A percentile compares a stretch with the other conserved stretches of the same genome.
Evolutionary conservation across 352 stramenopile species (phyloP).

Genomic region (Globisporangium paddicum): DNA sequence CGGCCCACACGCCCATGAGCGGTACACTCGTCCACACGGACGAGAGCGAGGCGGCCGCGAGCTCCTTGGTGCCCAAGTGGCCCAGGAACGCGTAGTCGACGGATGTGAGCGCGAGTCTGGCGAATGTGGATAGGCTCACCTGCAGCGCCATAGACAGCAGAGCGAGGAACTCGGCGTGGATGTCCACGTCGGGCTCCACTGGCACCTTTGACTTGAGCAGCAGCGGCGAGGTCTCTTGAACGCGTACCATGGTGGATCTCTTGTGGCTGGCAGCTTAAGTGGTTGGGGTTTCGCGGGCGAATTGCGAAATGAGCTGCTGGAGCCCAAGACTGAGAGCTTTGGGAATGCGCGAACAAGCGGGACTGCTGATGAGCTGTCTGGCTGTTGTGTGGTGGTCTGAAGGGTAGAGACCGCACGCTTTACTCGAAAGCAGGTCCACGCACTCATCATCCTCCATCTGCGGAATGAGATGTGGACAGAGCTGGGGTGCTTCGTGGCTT

Average conservation of each 20-base stretch:
- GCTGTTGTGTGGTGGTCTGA: too few relatives aligned
- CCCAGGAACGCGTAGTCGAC: conserved; percentile 77
- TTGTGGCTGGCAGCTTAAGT: too few relatives aligned
- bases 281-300: not conserved
- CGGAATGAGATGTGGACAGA: too few relatives aligned
- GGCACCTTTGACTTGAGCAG: conserved; percentile 1
- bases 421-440: too few relatives aligned
- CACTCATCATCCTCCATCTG: too few relatives aligned
- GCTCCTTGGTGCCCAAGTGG: conserved; percentile 57
- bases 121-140: conserved; percentile 72
- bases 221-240: conserved; percentile 8
- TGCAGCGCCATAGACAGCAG: conserved; percentile 75
- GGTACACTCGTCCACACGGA: conserved; percentile 74
- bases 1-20: conserved; percentile 56
- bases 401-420: too few relatives aligned
- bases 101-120: conserved; percentile 67
- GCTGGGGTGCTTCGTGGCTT: too few relatives aligned
- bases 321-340: too few relatives aligned
- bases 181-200: conserved; percentile 41
- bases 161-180: conserved; percentile 47
- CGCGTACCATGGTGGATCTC: not conserved
- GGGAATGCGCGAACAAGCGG: too few relatives aligned
- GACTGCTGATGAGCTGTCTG: too few relatives aligned
- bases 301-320: not conserved
- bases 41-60: conserved; percentile 68